Evolutionary conservation across 2,329 filamentous ascomycete genomes (phyloP).

Genomic region (Dothidotthia symphoricarpi): DNA sequence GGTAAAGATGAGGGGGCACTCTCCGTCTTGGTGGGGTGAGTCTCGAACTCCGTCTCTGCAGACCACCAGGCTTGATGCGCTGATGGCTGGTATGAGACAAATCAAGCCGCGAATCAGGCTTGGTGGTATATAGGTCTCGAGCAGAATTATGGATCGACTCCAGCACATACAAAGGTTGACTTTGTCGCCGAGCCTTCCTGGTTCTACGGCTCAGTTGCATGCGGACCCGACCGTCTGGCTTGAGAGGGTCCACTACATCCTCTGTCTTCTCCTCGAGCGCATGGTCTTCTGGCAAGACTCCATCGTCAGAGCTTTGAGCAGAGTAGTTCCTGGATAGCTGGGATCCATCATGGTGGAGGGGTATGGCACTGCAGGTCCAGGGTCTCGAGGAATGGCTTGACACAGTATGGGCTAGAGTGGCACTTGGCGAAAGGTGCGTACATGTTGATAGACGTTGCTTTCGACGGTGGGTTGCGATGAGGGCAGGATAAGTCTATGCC

Average conservation of each 20-base stretch:
- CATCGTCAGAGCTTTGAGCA: neutral
- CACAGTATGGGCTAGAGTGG: neutral
- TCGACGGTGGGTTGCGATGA: neutral
- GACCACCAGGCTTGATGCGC: constrained; percentile 2
- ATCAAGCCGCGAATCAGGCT: constrained; percentile 9
- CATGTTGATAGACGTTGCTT: neutral
- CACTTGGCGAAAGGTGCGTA: neutral
- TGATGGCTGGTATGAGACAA: constrained; percentile 13
- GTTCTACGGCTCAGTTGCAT: constrained; percentile 11
- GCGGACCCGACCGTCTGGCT: constrained; percentile 6
- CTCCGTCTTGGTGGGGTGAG: neutral
- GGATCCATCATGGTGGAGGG: constrained; percentile 5
- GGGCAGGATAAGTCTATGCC: constrained; percentile 6
- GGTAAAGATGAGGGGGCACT: too few relatives aligned
- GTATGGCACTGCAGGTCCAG: neutral
- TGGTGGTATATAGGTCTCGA: constrained; percentile 20
- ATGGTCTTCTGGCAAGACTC: neutral
- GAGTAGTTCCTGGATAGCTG: constrained; percentile 2
- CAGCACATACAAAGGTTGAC: constrained; percentile 22
- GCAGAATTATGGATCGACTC: constrained; percentile 15
- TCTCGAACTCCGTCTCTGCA: neutral
- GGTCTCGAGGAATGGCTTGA: neutral
- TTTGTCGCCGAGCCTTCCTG: constrained; percentile 21
- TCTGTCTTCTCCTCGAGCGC: neutral
- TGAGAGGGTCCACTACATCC: neutral